Evolutionary conservation across 2,329 filamentous ascomycete genomes (phyloP), one percentile per base, ranked within the genome.

Genomic region (Podosphaera aphanis): DNA sequence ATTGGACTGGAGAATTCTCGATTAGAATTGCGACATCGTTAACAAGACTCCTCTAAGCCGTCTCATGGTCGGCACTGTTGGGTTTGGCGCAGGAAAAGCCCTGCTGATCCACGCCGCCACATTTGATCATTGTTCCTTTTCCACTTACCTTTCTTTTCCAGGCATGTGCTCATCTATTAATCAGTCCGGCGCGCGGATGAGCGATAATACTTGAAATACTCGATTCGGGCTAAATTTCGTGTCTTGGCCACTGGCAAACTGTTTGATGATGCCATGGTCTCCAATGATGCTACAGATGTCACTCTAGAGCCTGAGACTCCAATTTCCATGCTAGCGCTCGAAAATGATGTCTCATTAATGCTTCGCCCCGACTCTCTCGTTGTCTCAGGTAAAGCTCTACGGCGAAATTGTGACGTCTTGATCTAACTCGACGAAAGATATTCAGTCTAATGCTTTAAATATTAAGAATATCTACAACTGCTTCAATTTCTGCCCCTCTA

Each of bases 291-390:
- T 43, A 53, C 56, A 45, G 59, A 59, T 36, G 50, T 58, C 41
- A 57, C 60, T 20, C 2, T 15, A 20, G 51, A 50, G 25, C 52
- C 54, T 1, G 56, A 61, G 27, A 57, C n/a, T n/a, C n/a, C 58
- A 44, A 64, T 65, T 50, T 58, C 63, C 43, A 70, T 68, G 36
- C 61, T 76, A 47, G 57, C 62, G 43, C 68, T 78, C 16, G 71
- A 69, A 53, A 64, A 69, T 48, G 68, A 72, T 57, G 71, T 71
- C 10, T 73, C 68, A 21, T 61, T 80, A 43, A 77, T 72, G 1
- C 61, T 80, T 37, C 69, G 67, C 18, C 70, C 68, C 1, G 73
- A 79, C 53, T 67, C 71, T 25, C 63, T 79, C 44, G 65, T 75
- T 50, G 64, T 79, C 11, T 58, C 71, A 46, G 72, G 73, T 74